Evolutionary conservation across 129 eudicot species (phyloP).

Genomic region (Tanacetum coccineum): DNA sequence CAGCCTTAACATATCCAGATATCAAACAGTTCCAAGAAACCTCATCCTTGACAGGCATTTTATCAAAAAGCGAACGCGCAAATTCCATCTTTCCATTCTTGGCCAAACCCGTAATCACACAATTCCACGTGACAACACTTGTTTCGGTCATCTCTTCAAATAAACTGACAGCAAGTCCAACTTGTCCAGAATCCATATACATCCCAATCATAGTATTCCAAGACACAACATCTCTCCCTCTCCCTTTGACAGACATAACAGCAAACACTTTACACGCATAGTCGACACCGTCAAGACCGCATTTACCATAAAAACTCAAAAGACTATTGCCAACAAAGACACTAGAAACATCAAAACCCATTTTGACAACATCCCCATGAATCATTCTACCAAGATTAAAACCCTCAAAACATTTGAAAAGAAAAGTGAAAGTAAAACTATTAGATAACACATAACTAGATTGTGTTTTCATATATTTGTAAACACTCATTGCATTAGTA

Average conservation of each 20-base stretch:
- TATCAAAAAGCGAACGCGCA: slow-evolving; percentile 40
- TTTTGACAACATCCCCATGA: slow-evolving; percentile 48
- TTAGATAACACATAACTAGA: slow-evolving; percentile 23
- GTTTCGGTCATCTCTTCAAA: slow-evolving; percentile 55
- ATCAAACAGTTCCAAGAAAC: slow-evolving; percentile 64
- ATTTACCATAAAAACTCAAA: slow-evolving; percentile 45
- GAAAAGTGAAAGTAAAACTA: slow-evolving; percentile 55
- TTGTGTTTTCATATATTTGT: slow-evolving; percentile 32
- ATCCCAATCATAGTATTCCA: slow-evolving; percentile 68
- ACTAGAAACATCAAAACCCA: slow-evolving; percentile 46
- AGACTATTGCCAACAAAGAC: slow-evolving; percentile 55
- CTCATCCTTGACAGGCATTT: slow-evolving; percentile 52
- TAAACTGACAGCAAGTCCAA: slow-evolving; percentile 42
- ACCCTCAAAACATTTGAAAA: slow-evolving; percentile 39
- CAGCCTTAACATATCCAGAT: slow-evolving; percentile 49
- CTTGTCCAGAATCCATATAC: slow-evolving; percentile 44
- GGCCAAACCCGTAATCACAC: slow-evolving; percentile 41
- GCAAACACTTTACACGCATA: slow-evolving; percentile 42
- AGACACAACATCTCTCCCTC: slow-evolving; percentile 50
- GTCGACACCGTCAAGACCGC: slow-evolving; percentile 26
- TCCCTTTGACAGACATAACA: slow-evolving; percentile 28
- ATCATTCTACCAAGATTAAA: slow-evolving; percentile 37
- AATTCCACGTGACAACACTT: slow-evolving; percentile 55
- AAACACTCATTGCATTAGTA: slow-evolving; percentile 27
- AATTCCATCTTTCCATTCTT: slow-evolving; percentile 49